Conservation (phyloP, 129 eudicot species). For the Solidago caesia region DNA sequence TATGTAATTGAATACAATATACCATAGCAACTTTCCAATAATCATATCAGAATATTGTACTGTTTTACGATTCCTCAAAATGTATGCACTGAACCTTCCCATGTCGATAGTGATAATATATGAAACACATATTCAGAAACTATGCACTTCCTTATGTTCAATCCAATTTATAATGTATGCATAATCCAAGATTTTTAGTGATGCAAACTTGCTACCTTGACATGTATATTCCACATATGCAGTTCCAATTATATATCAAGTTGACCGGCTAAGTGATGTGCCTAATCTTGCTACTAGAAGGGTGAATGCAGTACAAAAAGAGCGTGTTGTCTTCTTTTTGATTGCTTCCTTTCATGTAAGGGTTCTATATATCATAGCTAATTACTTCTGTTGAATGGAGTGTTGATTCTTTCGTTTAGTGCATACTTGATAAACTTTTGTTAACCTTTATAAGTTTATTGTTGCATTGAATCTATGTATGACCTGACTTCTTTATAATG, state of each 20-base stretch:
- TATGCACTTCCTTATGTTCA: constrained; percentile 1
- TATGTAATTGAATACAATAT: constrained; percentile 4
- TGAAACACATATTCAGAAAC: background rate
- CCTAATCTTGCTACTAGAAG: constrained; percentile 82
- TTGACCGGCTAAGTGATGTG: constrained; percentile 78
- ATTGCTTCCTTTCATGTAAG: constrained; percentile 85
- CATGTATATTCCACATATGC: constrained; percentile 26
- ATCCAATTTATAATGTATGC: constrained; percentile 5
- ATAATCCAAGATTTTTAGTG: too few species aligned
- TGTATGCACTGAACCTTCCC: constrained; percentile 20
- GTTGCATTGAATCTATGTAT: constrained; percentile 1
- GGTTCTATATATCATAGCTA: background rate
- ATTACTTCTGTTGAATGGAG: background rate
- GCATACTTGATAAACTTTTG: constrained; percentile 16
- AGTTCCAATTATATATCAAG: constrained; percentile 89
- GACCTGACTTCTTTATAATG: constrained; percentile 4
- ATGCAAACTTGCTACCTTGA: constrained; percentile 16
- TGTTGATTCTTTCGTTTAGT: constrained; percentile 6
- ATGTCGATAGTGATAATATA: background rate
- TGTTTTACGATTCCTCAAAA: constrained; percentile 6
- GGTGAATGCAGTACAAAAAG: constrained; percentile 87
- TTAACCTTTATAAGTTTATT: constrained; percentile 6
- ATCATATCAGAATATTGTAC: constrained; percentile 11
- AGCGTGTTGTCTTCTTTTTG: constrained; percentile 72
- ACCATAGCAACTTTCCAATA: background rate